Base-by-base conservation (phyloP, 129 eudicot species). In the Gnaphalium uliginosum region DNA sequence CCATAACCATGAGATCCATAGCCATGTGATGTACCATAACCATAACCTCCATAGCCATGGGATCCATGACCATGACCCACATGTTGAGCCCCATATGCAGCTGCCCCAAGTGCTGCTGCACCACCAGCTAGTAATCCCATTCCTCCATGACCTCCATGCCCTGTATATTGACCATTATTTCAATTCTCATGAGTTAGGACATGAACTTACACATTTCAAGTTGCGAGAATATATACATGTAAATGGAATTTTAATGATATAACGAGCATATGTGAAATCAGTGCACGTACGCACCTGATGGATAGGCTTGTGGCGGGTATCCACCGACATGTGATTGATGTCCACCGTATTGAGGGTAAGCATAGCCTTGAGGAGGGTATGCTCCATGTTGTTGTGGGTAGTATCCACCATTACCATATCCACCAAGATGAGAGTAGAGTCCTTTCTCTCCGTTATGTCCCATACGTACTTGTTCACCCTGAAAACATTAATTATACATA, bases 361-460 rank as follows among this genome's bases (percentile, higher is more conserved):
- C 46, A 72, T 79, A 73, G 15, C 78, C 83, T 72, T 81, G 82
- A 33, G 70, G 67, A 2, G 83, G 83, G 72, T 79, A 79, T 37
- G n/a, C 33, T 72, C 70, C 82, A 23, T 77, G 75, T 77, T 62
- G 87, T 77, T 73, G 83, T 41, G 89, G 86, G 27, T 83, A 85
- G 14, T 67, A 69, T 32, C 86, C 90, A 21, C 71, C 83, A 4
- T 54, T 30, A 27, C 61, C 46, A 70, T 71, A 63, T 70, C 90
- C 90, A 68, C 85, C 87, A 51, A 78, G 71, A 78, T 68, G 39
- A 19, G 96, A 85, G 35, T 79, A 83, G 39, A 90, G 53, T 68
- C 96, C 91, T 82, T 82, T 90, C 66, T 90, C 96, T 18, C 76
- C 48, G 8, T 78, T 68, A 59, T 71, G 76, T 30, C 64, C 60